phyloP scores from a whole-genome alignment of 1,139 yeast genomes.

The Geotrichum siamense region DNA sequence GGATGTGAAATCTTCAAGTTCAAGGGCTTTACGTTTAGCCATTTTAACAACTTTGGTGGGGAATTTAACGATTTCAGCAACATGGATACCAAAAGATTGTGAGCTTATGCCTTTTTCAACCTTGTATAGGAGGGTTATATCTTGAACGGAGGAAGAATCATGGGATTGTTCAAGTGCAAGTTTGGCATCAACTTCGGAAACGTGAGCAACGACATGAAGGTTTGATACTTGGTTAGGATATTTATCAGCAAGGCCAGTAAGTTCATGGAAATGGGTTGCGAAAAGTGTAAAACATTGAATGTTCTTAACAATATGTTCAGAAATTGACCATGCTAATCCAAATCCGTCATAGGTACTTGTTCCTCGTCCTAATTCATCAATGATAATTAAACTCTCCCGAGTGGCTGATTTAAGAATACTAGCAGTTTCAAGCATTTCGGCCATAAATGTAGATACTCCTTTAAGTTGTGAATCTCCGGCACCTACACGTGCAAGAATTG shows the following conservation, averaged over 20 bases:
- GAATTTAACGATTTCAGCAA: conserved; percentile 89
- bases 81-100: conserved; percentile 95
- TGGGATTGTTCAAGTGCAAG: conserved; percentile 25
- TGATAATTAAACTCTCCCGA: conserved; percentile 72
- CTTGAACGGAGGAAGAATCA: conserved; percentile 33
- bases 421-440: conserved; percentile 95
- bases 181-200: conserved; percentile 41
- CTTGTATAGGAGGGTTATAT: conserved; percentile 79
- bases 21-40: conserved; percentile 92
- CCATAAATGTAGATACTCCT: conserved; percentile 96
- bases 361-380: conserved; percentile 94
- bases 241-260: conserved; percentile 66
- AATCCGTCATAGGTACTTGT: conserved; percentile 97
- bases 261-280: conserved; percentile 96
- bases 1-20: conserved; percentile 58
- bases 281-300: conserved; percentile 75
- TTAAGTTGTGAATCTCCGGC: conserved; percentile 96
- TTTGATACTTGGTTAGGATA: conserved; percentile 58
- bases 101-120: conserved; percentile 91
- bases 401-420: conserved; percentile 85
- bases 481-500: conserved; percentile 93
- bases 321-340: conserved; percentile 95
- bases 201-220: conserved; percentile 90
- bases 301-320: conserved; percentile 68
- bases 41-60: conserved; percentile 81